Conservation (phyloP, 106 monocot species). For the Vanilla planifolia region DNA sequence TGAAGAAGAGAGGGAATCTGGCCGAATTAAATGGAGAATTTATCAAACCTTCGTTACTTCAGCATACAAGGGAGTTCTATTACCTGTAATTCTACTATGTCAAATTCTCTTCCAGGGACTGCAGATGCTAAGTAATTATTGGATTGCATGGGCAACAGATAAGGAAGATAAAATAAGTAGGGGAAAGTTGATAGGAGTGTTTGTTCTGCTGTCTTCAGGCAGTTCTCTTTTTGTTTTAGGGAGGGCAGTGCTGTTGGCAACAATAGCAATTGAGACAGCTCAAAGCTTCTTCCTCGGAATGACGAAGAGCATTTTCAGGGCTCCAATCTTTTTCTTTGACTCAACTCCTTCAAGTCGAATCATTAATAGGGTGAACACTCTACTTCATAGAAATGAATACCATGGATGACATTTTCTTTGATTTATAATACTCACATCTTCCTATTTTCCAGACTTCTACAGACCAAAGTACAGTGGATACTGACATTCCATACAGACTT, state of each 20-base stretch:
- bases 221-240: slow-evolving; percentile 74
- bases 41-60: slow-evolving; percentile 60
- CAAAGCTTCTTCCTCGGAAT: slow-evolving; percentile 63
- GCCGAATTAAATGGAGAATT: slow-evolving; percentile 67
- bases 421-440: neutral
- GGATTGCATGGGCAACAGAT: slow-evolving; percentile 85
- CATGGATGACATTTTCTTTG: neutral
- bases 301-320: slow-evolving; percentile 51
- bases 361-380: slow-evolving; percentile 64
- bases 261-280: slow-evolving; percentile 61
- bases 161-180: slow-evolving; percentile 28
- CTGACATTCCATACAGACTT: slow-evolving; percentile 84
- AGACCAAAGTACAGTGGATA: slow-evolving; percentile 80
- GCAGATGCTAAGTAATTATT: slow-evolving; percentile 84
- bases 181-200: slow-evolving; percentile 45
- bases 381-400: neutral
- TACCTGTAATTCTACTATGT: slow-evolving; percentile 61
- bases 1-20: slow-evolving; percentile 64
- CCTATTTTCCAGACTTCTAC: slow-evolving; percentile 48
- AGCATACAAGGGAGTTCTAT: slow-evolving; percentile 60
- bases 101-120: slow-evolving; percentile 72
- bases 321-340: slow-evolving; percentile 73
- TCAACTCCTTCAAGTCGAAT: slow-evolving; percentile 73
- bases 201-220: slow-evolving; percentile 43
- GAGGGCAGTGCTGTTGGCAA: slow-evolving; percentile 68